Percentiles rank a stretch among this genome's conserved stretches.
phyloP scores from a whole-genome alignment of 768 basidiomycete species.

The Leccinum subgranulosum region DNA sequence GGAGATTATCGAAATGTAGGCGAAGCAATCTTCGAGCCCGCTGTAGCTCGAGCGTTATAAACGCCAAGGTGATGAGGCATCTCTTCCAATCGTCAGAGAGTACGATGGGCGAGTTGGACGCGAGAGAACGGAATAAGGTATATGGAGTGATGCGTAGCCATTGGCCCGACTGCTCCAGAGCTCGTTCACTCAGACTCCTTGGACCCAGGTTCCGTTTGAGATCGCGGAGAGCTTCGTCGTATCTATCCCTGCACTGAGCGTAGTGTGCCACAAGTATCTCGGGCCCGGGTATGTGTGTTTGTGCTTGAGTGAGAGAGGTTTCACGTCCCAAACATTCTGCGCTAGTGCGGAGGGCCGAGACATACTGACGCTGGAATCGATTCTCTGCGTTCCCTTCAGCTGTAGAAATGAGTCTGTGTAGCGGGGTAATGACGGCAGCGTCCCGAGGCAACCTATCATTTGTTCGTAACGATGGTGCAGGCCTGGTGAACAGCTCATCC shows the following conservation, averaged over 20 bases:
- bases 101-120: slow-evolving; percentile 16
- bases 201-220: slow-evolving; percentile 14
- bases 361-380: slow-evolving; percentile 8
- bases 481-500: background rate
- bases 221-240: background rate
- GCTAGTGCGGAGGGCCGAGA: slow-evolving; percentile 8
- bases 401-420: slow-evolving; percentile 6
- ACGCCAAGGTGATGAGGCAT: slow-evolving; percentile 27
- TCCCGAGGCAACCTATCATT: background rate
- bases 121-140: slow-evolving; percentile 33
- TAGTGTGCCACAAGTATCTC: slow-evolving; percentile 11
- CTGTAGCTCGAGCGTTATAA: slow-evolving; percentile 32
- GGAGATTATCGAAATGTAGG: slow-evolving; percentile 16
- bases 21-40: slow-evolving; percentile 33
- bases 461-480: background rate
- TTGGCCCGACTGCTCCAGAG: slow-evolving; percentile 21
- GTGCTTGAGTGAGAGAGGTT: background rate
- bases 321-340: slow-evolving; percentile 9
- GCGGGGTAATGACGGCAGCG: background rate
- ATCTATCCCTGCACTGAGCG: slow-evolving; percentile 2
- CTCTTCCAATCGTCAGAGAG: slow-evolving; percentile 28
- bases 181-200: slow-evolving; percentile 12
- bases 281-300: background rate
- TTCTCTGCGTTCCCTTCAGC: slow-evolving; percentile 7
- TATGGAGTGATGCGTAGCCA: slow-evolving; percentile 38